A percentile compares a stretch with the other conserved stretches of the same genome.
Conservation (phyloP, 495 filamentous ascomycete species). For the Extremus antarcticus region DNA sequence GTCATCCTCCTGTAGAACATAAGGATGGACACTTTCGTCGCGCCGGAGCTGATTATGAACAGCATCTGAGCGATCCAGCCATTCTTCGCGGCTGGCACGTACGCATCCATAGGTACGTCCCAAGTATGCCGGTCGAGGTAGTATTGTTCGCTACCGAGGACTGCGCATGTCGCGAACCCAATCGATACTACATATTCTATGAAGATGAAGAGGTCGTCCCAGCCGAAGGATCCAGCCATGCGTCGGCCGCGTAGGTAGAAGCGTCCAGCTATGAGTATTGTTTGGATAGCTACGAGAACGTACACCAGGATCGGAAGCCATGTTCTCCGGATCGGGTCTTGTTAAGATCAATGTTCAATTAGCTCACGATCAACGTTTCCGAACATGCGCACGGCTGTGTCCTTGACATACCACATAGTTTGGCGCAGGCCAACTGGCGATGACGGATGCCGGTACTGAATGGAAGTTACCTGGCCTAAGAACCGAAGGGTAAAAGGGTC, state of each 20-base stretch:
- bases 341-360: too few relatives aligned
- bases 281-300: background rate
- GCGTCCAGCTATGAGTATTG: background rate
- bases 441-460: slow-evolving; percentile 7
- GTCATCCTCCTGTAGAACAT: slow-evolving; percentile 21
- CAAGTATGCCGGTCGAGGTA: slow-evolving; percentile 20
- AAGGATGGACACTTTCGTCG: slow-evolving; percentile 21
- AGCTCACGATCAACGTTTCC: too few relatives aligned
- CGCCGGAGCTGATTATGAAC: slow-evolving; percentile 18
- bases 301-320: slow-evolving; percentile 5
- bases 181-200: slow-evolving; percentile 1
- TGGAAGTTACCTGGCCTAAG: background rate
- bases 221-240: slow-evolving; percentile 1
- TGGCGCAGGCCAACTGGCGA: slow-evolving; percentile 5
- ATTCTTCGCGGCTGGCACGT: background rate
- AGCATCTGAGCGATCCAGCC: slow-evolving; percentile 22
- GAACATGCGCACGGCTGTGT: background rate
- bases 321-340: slow-evolving; percentile 1
- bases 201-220: slow-evolving; percentile 11
- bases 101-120: background rate
- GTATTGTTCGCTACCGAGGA: background rate
- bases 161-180: slow-evolving; percentile 3
- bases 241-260: slow-evolving; percentile 4
- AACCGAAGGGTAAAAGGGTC: background rate
- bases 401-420: background rate